A percentile compares a stretch with the other conserved stretches of the same genome.
Conservation (phyloP, 805 yeast genomes). For the Wickerhamiella alocasiicola region DNA sequence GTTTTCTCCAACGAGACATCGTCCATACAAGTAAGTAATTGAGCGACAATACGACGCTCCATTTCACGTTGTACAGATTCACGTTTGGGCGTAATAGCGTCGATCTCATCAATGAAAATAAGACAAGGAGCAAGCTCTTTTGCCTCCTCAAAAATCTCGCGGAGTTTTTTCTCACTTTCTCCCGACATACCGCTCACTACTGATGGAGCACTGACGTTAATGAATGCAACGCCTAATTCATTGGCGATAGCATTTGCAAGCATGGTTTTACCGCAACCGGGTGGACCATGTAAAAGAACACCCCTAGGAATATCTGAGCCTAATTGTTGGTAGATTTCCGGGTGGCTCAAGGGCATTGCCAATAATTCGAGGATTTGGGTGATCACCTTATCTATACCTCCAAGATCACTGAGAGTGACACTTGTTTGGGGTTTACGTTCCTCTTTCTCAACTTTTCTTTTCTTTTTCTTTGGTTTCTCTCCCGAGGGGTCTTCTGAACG, state of each 20-base stretch:
- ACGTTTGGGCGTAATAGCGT: conserved; percentile 95
- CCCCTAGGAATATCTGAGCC: conserved; percentile 97
- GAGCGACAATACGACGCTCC: conserved; percentile 96
- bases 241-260: conserved; percentile 95
- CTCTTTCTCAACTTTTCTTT: conserved; percentile 27
- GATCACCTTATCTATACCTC: conserved; percentile 81
- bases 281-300: conserved; percentile 90
- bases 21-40: conserved; percentile 86
- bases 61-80: conserved; percentile 97
- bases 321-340: conserved; percentile 74
- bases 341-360: conserved; percentile 85
- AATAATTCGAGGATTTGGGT: conserved; percentile 79
- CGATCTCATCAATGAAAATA: conserved; percentile 90
- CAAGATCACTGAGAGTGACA: conserved; percentile 57
- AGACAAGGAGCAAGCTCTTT: conserved; percentile 80
- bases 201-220: conserved; percentile 85
- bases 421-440: conserved; percentile 45
- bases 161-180: conserved; percentile 84
- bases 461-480: conserved; percentile 13
- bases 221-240: conserved; percentile 83
- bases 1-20: conserved; percentile 80
- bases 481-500: conserved; percentile 3
- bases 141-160: conserved; percentile 92
- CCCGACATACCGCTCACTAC: conserved; percentile 99
- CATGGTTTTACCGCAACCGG: conserved; percentile 97